phyloP scores from a whole-genome alignment of 768 basidiomycete genomes.

The Pleurotus salmoneostramineus region DNA sequence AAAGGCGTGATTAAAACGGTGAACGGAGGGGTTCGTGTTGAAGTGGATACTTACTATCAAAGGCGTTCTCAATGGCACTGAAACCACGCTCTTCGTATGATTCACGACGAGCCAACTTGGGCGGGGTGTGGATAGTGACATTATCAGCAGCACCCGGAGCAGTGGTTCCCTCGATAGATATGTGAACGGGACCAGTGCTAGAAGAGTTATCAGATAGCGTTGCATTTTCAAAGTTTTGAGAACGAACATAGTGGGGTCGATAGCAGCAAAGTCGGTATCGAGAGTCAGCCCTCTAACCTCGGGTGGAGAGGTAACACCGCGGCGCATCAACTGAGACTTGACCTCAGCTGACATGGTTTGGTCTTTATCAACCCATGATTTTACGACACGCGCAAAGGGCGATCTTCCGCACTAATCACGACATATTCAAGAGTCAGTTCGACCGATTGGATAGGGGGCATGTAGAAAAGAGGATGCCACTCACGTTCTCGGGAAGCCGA shows the following conservation, averaged over 20 bases:
- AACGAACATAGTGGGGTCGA: slow-evolving; percentile 22
- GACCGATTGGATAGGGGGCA: too few relatives aligned
- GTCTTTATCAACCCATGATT: slow-evolving; percentile 35
- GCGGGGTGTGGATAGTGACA: slow-evolving; percentile 11
- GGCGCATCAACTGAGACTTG: slow-evolving; percentile 19
- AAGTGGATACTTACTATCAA: slow-evolving; percentile 1
- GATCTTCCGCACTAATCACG: slow-evolving; percentile 31
- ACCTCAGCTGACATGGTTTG: slow-evolving; percentile 34
- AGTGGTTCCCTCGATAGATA: slow-evolving; percentile 13
- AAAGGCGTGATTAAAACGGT: neutral
- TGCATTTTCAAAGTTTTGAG: neutral
- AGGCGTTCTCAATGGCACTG: neutral
- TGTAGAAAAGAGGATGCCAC: slow-evolving; percentile 25
- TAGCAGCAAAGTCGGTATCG: slow-evolving; percentile 32
- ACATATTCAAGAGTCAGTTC: neutral
- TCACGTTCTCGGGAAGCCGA: slow-evolving; percentile 46
- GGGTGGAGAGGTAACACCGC: slow-evolving; percentile 26
- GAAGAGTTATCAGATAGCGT: neutral
- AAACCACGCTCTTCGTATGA: neutral
- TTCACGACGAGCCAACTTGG: slow-evolving; percentile 11
- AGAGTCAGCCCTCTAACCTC: slow-evolving; percentile 36
- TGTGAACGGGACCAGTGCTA: slow-evolving; percentile 1
- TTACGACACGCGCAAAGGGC: slow-evolving; percentile 37
- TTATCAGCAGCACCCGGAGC: slow-evolving; percentile 11
- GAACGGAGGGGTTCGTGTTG: neutral